Evolutionary conservation across 1,284 basidiomycete genomes (phyloP), one percentile per base, ranked within the genome.

Genomic region (Ganoderma meredithae): DNA sequence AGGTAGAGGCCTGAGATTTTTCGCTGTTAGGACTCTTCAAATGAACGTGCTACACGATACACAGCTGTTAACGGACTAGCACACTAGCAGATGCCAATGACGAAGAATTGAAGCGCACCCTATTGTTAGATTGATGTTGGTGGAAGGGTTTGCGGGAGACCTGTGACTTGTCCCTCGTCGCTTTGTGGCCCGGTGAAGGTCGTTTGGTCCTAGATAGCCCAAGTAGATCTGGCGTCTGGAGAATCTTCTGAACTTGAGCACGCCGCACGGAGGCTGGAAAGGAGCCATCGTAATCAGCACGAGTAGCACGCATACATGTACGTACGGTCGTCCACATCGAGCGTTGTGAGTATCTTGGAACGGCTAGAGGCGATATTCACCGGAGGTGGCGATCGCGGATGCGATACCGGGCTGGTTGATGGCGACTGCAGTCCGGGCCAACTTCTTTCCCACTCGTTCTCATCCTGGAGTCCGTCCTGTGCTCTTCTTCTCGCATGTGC

Each of bases 311-410:
- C 25, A 33, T 33, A 10, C 13, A 40, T 5, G 40, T 22, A 74
- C 77, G 52, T 70, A 79, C 77, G 74, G 55, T 75, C 73, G 5
- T 74, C 71, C 10, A 69, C 68, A 67, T 79, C 76, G 22, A 78
- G 61, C 31, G 65, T 70, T 19, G 62, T 62, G 22, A 77, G 60
- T 17, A 78, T 74, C 63, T 41, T 74, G 0, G 76, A 76, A 22
- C 64, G 61, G 40, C 61, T 60, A 2, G 69, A 65, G 7, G 61
- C 31, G 56, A 47, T 53, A 41, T 47, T 47, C 10, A 40, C 64
- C 22, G 53, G 60, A 13, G 66, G 47, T 12, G 68, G 47, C 19
- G 68, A 66, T 63, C 65, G 53, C 62, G 49, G 49, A 22, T 25
- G 31, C 43, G n/a, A 19, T 4, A 36, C 33, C 19, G 63, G 62